phyloP scores from a whole-genome alignment of 768 basidiomycete species.

The Russula virescens region DNA sequence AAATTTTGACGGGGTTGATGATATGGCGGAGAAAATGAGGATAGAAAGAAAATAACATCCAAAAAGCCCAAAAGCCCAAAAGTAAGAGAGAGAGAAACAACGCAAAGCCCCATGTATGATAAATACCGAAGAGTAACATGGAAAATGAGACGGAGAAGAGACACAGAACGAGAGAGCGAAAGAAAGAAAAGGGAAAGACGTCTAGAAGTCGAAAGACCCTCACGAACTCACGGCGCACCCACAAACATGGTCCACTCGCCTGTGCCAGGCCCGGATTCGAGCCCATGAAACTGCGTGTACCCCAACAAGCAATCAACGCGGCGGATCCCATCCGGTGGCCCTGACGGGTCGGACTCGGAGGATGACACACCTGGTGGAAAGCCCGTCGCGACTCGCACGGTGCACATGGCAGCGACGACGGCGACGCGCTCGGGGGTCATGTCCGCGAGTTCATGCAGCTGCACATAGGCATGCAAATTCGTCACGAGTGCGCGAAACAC shows the following conservation, averaged over 20 bases:
- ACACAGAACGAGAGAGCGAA: background rate
- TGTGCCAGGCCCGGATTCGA: slow-evolving; percentile 11
- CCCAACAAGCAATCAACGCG: slow-evolving; percentile 18
- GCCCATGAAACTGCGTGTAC: slow-evolving; percentile 14
- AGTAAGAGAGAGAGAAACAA: background rate
- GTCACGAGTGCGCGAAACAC: slow-evolving; percentile 43
- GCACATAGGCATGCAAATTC: slow-evolving; percentile 37
- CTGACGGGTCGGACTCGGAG: background rate
- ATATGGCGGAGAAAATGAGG: background rate
- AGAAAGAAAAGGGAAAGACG: background rate
- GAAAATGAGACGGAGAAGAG: background rate
- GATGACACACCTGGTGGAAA: background rate
- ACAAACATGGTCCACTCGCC: slow-evolving; percentile 24
- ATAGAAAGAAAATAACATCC: background rate
- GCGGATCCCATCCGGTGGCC: slow-evolving; percentile 7
- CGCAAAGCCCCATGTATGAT: background rate
- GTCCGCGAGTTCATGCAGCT: slow-evolving; percentile 26
- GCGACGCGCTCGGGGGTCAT: slow-evolving; percentile 24
- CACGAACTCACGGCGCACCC: slow-evolving; percentile 5
- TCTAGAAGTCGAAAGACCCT: background rate
- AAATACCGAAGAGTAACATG: background rate
- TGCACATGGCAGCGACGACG: slow-evolving; percentile 7
- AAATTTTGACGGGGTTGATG: too few species aligned
- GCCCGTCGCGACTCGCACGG: slow-evolving; percentile 20
- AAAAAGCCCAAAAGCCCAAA: background rate